Evolutionary conservation across 768 basidiomycete species (phyloP).

Genomic region (Naganishia randhawae): DNA sequence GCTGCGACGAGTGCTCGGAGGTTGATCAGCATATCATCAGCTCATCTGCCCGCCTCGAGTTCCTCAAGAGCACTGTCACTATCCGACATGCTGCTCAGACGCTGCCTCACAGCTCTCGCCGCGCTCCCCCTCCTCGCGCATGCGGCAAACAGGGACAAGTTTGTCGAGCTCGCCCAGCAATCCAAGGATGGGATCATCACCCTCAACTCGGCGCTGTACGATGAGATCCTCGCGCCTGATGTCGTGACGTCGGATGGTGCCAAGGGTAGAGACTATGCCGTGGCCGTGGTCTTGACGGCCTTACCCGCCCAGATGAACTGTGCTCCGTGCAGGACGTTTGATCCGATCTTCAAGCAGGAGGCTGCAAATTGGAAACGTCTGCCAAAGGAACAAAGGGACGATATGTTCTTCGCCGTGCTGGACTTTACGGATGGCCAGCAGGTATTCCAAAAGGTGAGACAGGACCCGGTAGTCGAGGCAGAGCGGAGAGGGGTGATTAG

Average conservation of each 20-base stretch:
- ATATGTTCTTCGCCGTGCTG: conserved; percentile 85
- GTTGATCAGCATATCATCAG: background rate
- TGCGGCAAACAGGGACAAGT: conserved; percentile 54
- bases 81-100: conserved; percentile 18
- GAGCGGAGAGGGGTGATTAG: background rate
- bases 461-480: background rate
- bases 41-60: too few relatives aligned
- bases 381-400: conserved; percentile 61
- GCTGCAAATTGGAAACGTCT: conserved; percentile 75
- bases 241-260: conserved; percentile 49
- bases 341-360: conserved; percentile 74
- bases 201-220: conserved; percentile 70
- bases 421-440: conserved; percentile 76
- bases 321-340: conserved; percentile 86
- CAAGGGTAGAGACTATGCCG: conserved; percentile 73
- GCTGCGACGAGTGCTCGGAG: background rate
- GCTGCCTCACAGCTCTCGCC: conserved; percentile 18
- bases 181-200: conserved; percentile 72
- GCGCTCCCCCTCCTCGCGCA: conserved; percentile 26
- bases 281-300: conserved; percentile 84
- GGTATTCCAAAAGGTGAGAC: conserved; percentile 72
- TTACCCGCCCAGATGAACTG: conserved; percentile 76
- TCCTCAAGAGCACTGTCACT: background rate
- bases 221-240: conserved; percentile 60
- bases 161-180: conserved; percentile 64